Conservation (phyloP, 2,329 filamentous ascomycete genomes). For the Penicillium sp. region DNA sequence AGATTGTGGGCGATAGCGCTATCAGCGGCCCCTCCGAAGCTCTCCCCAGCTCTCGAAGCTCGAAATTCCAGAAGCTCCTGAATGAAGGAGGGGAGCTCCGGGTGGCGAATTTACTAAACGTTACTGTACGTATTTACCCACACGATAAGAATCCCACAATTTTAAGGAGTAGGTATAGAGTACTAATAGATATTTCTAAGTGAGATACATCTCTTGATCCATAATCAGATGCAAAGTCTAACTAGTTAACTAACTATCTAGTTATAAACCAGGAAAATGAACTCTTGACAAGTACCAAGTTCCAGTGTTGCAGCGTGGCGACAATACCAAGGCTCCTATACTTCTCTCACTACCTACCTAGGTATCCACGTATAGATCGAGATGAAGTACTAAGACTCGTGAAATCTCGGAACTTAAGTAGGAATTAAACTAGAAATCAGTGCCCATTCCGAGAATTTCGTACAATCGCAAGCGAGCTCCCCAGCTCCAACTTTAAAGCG, state of each 20-base stretch:
- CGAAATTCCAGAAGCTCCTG: slow-evolving; percentile 21
- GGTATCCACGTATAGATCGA: too few relatives aligned
- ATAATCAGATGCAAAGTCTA: neutral
- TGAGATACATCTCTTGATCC: neutral
- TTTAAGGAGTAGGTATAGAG: too few relatives aligned
- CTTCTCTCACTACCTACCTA: neutral
- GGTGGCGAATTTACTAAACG: slow-evolving; percentile 20
- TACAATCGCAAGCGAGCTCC: neutral
- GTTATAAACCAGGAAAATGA: neutral
- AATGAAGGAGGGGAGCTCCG: slow-evolving; percentile 22
- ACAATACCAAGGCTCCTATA: slow-evolving; percentile 1
- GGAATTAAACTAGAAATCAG: neutral
- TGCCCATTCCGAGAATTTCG: neutral
- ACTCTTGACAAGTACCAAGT: neutral
- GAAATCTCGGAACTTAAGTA: too few relatives aligned
- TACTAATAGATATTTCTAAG: neutral
- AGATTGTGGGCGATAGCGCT: slow-evolving; percentile 19
- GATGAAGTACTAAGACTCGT: too few relatives aligned
- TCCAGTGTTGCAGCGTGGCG: neutral
- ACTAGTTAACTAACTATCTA: neutral
- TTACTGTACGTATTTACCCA: slow-evolving; percentile 8
- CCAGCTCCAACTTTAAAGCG: neutral
- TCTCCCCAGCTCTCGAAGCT: slow-evolving; percentile 22
- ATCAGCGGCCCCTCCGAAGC: slow-evolving; percentile 28
- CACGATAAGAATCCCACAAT: neutral